Evolutionary conservation across 768 basidiomycete genomes (phyloP).

Genomic region (Termitomyces heimii): DNA sequence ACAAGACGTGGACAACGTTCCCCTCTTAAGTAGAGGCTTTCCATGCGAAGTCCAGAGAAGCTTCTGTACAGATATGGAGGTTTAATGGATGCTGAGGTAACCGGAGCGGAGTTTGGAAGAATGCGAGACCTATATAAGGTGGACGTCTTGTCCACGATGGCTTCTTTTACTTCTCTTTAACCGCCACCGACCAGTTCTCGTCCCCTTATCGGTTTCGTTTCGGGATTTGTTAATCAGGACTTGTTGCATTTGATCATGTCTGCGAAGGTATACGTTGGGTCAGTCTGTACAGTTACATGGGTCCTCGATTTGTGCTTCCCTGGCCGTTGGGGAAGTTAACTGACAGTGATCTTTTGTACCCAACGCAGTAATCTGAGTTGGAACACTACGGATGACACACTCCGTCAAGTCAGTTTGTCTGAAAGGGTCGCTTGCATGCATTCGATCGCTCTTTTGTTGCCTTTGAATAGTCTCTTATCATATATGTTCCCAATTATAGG

Average conservation of each 20-base stretch:
- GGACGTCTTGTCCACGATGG: conserved; percentile 20
- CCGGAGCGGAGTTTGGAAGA: conserved; percentile 45
- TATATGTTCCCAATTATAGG: conserved; percentile 55
- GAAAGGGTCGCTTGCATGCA: conserved; percentile 23
- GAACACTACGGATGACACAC: conserved; percentile 91
- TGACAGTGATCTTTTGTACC: conserved; percentile 48
- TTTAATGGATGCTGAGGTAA: conserved; percentile 14
- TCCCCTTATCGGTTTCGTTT: conserved; percentile 49
- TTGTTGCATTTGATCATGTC: conserved; percentile 65
- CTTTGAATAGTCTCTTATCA: conserved; percentile 42
- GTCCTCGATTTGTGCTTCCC: conserved; percentile 41
- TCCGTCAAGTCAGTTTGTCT: conserved; percentile 79
- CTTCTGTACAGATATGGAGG: conserved; percentile 2
- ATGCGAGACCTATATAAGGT: conserved; percentile 35
- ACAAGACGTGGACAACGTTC: conserved; percentile 6
- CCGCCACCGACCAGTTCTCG: conserved; percentile 36
- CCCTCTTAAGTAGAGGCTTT: not conserved
- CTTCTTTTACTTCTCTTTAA: conserved; percentile 36
- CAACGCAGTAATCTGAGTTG: conserved; percentile 87
- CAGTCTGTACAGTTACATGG: conserved; percentile 63
- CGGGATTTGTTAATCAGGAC: conserved; percentile 46
- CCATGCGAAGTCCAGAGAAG: conserved; percentile 6
- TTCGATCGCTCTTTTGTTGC: conserved; percentile 22
- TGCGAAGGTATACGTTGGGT: conserved; percentile 91
- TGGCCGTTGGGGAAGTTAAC: conserved; percentile 42